A percentile compares a stretch with the other conserved stretches of the same genome.
These are phyloP conservation scores for Davidsoniella australis DNA, from an alignment of 2,329 filamentous ascomycete species.

Conservation along the genomic window DNA sequence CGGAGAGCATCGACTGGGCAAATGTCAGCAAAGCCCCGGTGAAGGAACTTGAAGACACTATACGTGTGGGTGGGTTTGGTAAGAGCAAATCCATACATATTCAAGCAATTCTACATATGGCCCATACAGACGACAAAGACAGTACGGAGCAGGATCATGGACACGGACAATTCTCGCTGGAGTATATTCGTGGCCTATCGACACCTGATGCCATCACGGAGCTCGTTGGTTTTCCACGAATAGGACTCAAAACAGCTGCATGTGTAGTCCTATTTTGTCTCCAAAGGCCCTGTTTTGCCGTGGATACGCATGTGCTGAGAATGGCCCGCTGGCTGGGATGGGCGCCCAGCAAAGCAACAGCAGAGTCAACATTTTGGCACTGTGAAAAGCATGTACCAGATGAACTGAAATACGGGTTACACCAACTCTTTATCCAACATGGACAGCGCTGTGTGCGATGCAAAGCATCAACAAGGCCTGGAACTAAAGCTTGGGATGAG, in stretches of 20 bases:
- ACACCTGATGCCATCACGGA: conserved; percentile 32
- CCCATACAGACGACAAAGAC: conserved; percentile 18
- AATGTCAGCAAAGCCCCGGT: conserved; percentile 42
- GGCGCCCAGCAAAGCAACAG: conserved; percentile 32
- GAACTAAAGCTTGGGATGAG: conserved; percentile 27
- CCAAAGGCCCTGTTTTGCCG: conserved; percentile 34
- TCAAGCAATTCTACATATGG: conserved; percentile 55
- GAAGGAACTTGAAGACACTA: conserved; percentile 48
- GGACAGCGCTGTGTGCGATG: conserved; percentile 28
- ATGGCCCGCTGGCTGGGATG: conserved; percentile 36
- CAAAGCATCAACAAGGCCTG: conserved; percentile 39
- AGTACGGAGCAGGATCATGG: background rate
- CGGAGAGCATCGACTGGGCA: conserved; percentile 61
- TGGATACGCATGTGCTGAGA: conserved; percentile 39
- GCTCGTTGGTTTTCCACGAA: conserved; percentile 32
- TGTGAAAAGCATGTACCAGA: conserved; percentile 34
- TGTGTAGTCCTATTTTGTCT: conserved; percentile 41
- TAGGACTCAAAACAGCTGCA: conserved; percentile 40
- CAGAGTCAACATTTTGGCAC: conserved; percentile 33
- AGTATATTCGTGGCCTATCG: conserved; percentile 29
- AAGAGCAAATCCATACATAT: conserved; percentile 56
- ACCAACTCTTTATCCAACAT: conserved; percentile 37
- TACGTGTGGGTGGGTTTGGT: conserved; percentile 53
- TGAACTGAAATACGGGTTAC: conserved; percentile 36
- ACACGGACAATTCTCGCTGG: conserved; percentile 27